Percentiles rank a stretch among this genome's conserved stretches.
phyloP scores from a whole-genome alignment of 495 filamentous ascomycete genomes.

The Aspergillus avenaceus region DNA sequence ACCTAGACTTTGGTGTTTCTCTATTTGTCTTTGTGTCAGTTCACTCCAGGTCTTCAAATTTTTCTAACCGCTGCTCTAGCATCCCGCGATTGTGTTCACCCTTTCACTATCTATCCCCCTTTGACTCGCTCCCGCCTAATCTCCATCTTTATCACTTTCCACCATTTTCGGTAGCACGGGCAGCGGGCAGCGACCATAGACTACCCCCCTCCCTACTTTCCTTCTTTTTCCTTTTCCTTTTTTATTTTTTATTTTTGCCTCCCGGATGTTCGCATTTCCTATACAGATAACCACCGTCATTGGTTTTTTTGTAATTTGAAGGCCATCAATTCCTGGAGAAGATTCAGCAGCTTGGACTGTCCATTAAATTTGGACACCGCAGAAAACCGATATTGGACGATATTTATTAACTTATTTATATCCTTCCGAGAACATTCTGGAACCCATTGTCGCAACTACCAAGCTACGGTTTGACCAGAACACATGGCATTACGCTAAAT shows the following conservation, averaged over 20 bases:
- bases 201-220: background rate
- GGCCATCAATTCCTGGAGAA: too few species aligned
- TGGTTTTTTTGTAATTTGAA: background rate
- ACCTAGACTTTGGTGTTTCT: background rate
- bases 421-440: too few species aligned
- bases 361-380: background rate
- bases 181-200: too few species aligned
- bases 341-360: background rate
- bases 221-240: background rate
- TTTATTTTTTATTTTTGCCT: too few species aligned
- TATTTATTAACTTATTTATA: too few species aligned
- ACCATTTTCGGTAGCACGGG: background rate
- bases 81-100: background rate
- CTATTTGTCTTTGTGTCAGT: background rate
- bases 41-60: background rate
- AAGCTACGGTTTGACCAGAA: constrained; percentile 10
- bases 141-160: background rate
- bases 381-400: background rate
- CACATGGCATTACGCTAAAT: constrained; percentile 30
- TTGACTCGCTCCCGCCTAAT: background rate
- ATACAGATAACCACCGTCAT: too few species aligned
- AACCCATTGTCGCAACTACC: too few species aligned
- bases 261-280: too few species aligned
- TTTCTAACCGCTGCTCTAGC: too few species aligned
- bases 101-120: background rate